Conservation (phyloP, 345 rosid genomes). For the Arabidopsis arenosa region DNA sequence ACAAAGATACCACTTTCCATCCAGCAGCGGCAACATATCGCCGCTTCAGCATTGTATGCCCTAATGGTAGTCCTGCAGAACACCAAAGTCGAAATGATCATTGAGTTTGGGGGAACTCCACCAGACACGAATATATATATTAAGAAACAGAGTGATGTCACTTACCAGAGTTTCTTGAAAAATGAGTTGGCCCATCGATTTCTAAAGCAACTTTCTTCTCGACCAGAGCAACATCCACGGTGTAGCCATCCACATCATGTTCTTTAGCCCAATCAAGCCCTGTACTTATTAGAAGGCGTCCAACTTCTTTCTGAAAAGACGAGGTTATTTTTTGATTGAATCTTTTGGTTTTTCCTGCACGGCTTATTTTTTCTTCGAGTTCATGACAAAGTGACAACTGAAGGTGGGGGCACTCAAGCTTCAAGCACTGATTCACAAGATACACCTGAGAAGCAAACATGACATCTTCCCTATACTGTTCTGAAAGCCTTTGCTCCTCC, state of each 20-base stretch:
- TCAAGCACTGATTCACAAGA: slow-evolving; percentile 86
- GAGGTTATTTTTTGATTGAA: slow-evolving; percentile 85
- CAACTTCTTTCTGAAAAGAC: slow-evolving; percentile 91
- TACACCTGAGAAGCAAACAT: slow-evolving; percentile 90
- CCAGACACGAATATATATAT: background rate
- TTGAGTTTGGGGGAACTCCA: slow-evolving; percentile 6
- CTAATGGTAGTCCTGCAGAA: slow-evolving; percentile 76
- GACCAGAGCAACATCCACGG: slow-evolving; percentile 78
- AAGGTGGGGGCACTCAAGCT: slow-evolving; percentile 81
- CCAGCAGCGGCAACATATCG: slow-evolving; percentile 81
- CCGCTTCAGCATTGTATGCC: slow-evolving; percentile 83
- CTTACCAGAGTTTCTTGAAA: slow-evolving; percentile 84
- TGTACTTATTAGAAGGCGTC: slow-evolving; percentile 77
- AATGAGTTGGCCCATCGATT: slow-evolving; percentile 95
- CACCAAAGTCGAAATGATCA: slow-evolving; percentile 1
- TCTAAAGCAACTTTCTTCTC: slow-evolving; percentile 88
- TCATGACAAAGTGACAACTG: slow-evolving; percentile 55
- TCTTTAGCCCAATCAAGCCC: slow-evolving; percentile 92
- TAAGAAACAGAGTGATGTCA: slow-evolving; percentile 28
- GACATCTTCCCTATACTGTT: slow-evolving; percentile 84
- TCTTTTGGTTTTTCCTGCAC: slow-evolving; percentile 79
- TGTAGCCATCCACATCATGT: slow-evolving; percentile 70
- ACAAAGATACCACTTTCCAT: slow-evolving; percentile 81
- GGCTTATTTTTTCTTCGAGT: slow-evolving; percentile 70
- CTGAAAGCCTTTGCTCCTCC: slow-evolving; percentile 85